Base-by-base conservation (phyloP, 2,329 filamentous ascomycete genomes). In the Sporothrix euskadiensis region DNA sequence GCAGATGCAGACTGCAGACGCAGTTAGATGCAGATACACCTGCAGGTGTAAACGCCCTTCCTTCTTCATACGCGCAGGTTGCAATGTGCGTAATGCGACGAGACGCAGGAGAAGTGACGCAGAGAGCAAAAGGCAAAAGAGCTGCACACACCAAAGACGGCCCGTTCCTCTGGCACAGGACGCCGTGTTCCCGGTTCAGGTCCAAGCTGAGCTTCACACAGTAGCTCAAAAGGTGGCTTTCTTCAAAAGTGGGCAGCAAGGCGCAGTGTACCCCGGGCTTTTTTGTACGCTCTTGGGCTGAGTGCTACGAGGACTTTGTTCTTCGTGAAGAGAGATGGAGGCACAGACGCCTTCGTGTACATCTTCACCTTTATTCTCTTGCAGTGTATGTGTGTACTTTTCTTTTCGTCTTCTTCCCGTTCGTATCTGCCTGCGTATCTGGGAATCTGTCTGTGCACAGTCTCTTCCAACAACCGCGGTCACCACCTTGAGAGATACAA, bases 121-220 rank as follows among this genome's bases (percentile, higher is more conserved):
- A 35, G 56, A 30, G 19, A 3, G 10, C 19, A 32, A 10, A 39
- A 19, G 16, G 10, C 19, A 32, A 10, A 39, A 19, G 16, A 7
- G 39, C 6, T 19, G 57, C 30, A 61, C 30, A 39, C 4, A 19
- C 5, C 39, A 22, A 22, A 41, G 16, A 30, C 61, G 61, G 61
- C n/a, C 61, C 61, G 61, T 66, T 39, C 39, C 61, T 30, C 22
- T 30, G 39, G 39, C 10, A 66, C 61, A 47, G 41, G 61, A 66
- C 61, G 61, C 61, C 61, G 61, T 65, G 61, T 66, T 30, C n/a
- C 61, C 39, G 39, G 61, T 66, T 66, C 61, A 30, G 14, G n/a
- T n/a, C 22, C 12, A 12, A 56, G 9, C 30, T 16, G 14, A 35
- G 2, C 26, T 26, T 26, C 26, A 35, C 5, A 35, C 5, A 35